These are phyloP conservation scores for Corylus avellana DNA, from an alignment of 306 rosid genomes.

Conservation along the genomic window DNA sequence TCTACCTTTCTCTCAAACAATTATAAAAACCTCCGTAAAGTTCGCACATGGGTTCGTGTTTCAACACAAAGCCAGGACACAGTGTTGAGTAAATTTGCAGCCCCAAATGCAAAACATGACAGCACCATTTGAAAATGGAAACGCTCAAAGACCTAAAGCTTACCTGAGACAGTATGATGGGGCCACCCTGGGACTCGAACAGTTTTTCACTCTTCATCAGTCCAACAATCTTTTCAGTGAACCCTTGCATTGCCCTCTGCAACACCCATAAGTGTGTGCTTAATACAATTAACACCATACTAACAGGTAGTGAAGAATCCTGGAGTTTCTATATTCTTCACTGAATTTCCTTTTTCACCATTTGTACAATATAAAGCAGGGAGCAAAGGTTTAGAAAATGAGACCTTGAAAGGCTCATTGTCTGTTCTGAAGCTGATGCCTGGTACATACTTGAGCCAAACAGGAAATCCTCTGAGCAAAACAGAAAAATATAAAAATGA, in stretches of 20 bases:
- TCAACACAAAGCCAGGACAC: neutral
- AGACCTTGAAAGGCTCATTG: constrained; percentile 97
- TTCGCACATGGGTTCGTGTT: neutral
- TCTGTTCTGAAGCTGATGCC: constrained; percentile 99
- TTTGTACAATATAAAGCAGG: constrained; percentile 7
- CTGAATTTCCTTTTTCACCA: neutral
- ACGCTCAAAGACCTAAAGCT: constrained; percentile 5
- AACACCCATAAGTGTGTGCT: constrained; percentile 32
- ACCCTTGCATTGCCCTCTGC: constrained; percentile 96
- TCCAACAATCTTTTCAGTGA: constrained; percentile 93
- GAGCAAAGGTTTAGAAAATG: neutral
- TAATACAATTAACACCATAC: constrained; percentile 11
- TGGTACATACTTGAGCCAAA: constrained; percentile 97
- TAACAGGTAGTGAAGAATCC: neutral
- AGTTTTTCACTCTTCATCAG: constrained; percentile 88
- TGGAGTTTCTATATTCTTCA: neutral
- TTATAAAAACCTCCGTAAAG: neutral
- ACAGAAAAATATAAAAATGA: constrained; percentile 8
- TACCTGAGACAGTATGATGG: constrained; percentile 98
- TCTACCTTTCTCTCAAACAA: neutral
- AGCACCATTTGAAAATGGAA: neutral
- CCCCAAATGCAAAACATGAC: constrained; percentile 13
- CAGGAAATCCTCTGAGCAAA: constrained; percentile 89
- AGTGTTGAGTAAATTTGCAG: constrained; percentile 6
- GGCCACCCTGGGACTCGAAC: constrained; percentile 97